Percentiles rank a stretch among this genome's conserved stretches.
Evolutionary conservation across 73 alveolate genomes (phyloP).

Genomic region (Tetrahymena elliotti): DNA sequence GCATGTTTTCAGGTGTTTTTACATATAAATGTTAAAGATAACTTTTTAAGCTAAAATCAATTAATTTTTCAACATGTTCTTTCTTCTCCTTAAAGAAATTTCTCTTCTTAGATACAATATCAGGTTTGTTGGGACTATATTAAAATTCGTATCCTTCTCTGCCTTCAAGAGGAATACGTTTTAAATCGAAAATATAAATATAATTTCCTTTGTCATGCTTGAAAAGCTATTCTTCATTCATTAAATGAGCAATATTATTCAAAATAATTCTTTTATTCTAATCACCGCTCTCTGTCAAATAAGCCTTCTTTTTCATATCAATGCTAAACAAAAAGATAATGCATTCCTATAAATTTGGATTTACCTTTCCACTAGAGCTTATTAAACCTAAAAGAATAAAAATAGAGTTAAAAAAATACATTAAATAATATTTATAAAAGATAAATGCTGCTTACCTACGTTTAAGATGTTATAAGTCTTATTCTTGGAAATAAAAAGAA

Average conservation of each 20-base stretch:
- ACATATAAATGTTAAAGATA: neutral
- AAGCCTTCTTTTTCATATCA: neutral
- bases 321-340: neutral
- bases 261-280: neutral
- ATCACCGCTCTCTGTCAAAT: neutral
- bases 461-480: neutral
- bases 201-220: neutral
- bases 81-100: neutral
- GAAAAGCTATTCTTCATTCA: neutral
- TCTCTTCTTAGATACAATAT: neutral
- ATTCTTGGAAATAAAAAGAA: neutral
- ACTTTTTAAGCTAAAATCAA: neutral
- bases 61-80: neutral
- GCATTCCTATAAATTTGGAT: neutral
- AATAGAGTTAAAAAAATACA: neutral
- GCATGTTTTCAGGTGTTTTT: neutral
- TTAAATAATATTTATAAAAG: neutral
- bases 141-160: neutral
- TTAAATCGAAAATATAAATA: neutral
- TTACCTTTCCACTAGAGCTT: neutral
- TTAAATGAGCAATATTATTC: neutral
- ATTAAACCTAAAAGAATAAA: neutral
- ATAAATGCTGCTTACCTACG: neutral
- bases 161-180: neutral
- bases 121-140: neutral